phyloP scores from a whole-genome alignment of 2,329 filamentous ascomycete genomes.

The Chaetomiaceae sp. region DNA sequence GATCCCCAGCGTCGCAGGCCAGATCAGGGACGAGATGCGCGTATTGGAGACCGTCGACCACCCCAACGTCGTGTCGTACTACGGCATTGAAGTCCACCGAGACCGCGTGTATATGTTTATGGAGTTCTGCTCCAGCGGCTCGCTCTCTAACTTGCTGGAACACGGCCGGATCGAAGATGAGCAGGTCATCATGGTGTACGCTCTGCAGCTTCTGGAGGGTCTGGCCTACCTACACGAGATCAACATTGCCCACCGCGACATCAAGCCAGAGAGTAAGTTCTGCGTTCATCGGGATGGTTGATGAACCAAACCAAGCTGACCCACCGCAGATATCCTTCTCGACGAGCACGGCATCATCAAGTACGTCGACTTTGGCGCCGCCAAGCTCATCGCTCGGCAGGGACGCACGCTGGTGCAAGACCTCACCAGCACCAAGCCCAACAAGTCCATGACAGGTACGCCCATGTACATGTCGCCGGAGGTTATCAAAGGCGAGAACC shows the following conservation, averaged over 20 bases:
- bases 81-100: slow-evolving; percentile 94
- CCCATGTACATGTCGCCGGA: slow-evolving; percentile 99
- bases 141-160: slow-evolving; percentile 81
- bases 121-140: slow-evolving; percentile 97
- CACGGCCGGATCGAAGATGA: slow-evolving; percentile 97
- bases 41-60: slow-evolving; percentile 94
- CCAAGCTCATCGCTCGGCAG: slow-evolving; percentile 92
- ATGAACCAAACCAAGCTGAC: slow-evolving; percentile 6
- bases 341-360: slow-evolving; percentile 99
- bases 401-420: slow-evolving; percentile 77
- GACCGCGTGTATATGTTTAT: slow-evolving; percentile 99
- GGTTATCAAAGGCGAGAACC: slow-evolving; percentile 85
- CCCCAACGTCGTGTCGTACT: slow-evolving; percentile 96
- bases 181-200: slow-evolving; percentile 95
- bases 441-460: slow-evolving; percentile 93
- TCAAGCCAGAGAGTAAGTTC: slow-evolving; percentile 87
- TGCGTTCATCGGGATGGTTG: background rate
- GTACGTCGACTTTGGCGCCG: slow-evolving; percentile 96
- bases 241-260: slow-evolving; percentile 90
- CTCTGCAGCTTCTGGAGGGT: slow-evolving; percentile 87
- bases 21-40: slow-evolving; percentile 96
- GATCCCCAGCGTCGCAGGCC: slow-evolving; percentile 87
- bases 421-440: slow-evolving; percentile 58
- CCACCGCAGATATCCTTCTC: slow-evolving; percentile 78
- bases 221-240: slow-evolving; percentile 90